Evolutionary conservation across 208 protist genomes (phyloP), one percentile per base, ranked within the genome.

Genomic region (Wallacemonas sp.): DNA sequence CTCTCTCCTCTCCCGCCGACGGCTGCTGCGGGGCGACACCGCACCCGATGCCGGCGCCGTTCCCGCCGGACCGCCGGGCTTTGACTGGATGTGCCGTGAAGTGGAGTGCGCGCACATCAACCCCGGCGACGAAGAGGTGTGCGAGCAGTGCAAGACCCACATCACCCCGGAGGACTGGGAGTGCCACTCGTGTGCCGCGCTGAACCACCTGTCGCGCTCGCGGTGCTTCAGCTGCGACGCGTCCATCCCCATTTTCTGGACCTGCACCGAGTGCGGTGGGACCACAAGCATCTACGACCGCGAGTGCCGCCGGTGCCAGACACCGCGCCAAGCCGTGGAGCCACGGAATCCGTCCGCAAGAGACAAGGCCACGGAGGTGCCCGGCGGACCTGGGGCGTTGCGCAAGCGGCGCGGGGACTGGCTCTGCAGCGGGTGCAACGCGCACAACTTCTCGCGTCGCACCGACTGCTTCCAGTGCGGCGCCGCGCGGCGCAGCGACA

Each of bases 31-130:
- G 20, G 49, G 20, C 49, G 26, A 0, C 11, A 33, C 18, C 20
- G 49, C 49, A 14, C 10, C 28, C 44, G 32, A 31, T 32, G 66
- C 33, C 29, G 22, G n/a, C 22, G 45, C 33, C 2, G 57, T 45
- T 14, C 81, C 85, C 3, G 29, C 67, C 2, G 84, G 87, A 1
- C 87, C 87, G 23, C 86, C 87, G 1, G 86, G 87, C 22, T 92
- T 92, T 62, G 90, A 96, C 73, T 96, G 90, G 87, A 93, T 93
- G 87, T 96, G 90, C 70, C 76, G 90, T 26, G 70, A 76, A 14
- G 26, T 54, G 4, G 70, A 36, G 29, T 96, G 90, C 61, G 82
- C 74, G 0, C 76, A 85, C 26, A 78, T 92, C 31, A 93, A 93
- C 59, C 65, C 87, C 2, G 90, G 86, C 11, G 90, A 96, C 46